Conservation (phyloP, 257 asterid species). For the Solanum sparsipilum region DNA sequence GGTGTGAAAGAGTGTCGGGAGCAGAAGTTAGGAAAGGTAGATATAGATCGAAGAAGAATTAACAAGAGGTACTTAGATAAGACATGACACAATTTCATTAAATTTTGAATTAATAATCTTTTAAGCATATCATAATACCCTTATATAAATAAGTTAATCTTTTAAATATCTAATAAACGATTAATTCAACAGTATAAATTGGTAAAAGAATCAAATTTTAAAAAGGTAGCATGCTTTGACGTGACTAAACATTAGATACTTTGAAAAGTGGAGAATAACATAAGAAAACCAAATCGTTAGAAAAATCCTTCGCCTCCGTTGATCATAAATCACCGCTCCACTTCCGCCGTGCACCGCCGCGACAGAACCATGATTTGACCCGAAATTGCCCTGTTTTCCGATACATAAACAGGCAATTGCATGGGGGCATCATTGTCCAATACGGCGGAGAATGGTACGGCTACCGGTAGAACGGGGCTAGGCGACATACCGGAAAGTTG, state of each 20-base stretch:
- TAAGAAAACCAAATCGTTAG: not conserved
- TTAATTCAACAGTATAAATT: not conserved
- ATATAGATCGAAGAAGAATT: too few species aligned
- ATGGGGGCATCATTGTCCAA: conserved; percentile 92
- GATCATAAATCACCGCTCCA: not conserved
- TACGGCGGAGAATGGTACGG: conserved; percentile 58
- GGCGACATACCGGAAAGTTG: conserved; percentile 98
- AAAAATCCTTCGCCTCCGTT: not conserved
- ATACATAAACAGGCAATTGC: not conserved
- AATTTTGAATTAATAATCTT: too few species aligned
- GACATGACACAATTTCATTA: not conserved
- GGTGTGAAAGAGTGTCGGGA: too few species aligned
- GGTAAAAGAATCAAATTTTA: not conserved
- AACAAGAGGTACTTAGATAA: accelerated
- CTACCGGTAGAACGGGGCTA: conserved; percentile 46
- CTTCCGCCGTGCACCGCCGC: not conserved
- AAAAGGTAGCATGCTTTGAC: not conserved
- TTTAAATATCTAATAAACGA: too few species aligned
- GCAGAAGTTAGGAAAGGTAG: too few species aligned
- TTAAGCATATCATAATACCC: too few species aligned
- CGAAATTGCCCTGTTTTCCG: not conserved
- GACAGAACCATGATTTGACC: conserved; percentile 4
- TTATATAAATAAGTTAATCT: not conserved
- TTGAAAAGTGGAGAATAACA: not conserved
- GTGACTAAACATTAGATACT: not conserved